Percentiles rank a stretch among this genome's conserved stretches.
Conservation (phyloP, 257 asterid genomes). For the Thymus mandschuricus region DNA sequence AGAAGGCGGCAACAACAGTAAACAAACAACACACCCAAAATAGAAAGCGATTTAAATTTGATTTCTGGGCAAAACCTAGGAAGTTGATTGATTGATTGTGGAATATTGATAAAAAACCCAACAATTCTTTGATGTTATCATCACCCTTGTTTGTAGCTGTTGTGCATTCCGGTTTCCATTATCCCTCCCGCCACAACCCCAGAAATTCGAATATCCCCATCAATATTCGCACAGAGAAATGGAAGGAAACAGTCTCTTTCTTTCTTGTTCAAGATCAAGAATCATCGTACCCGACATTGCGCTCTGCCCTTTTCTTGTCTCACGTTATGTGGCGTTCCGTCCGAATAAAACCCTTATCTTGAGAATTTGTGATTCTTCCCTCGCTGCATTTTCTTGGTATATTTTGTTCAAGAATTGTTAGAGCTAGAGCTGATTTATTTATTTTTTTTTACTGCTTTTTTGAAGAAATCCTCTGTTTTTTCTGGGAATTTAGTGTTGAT, state of each 20-base stretch:
- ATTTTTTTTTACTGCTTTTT: background rate
- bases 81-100: background rate
- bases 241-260: background rate
- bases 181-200: conserved; percentile 3
- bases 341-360: background rate
- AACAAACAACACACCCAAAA: background rate
- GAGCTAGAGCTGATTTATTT: too few relatives aligned
- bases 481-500: background rate
- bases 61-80: conserved; percentile 34
- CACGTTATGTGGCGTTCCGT: background rate
- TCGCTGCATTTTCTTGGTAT: background rate
- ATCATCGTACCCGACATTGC: background rate
- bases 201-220: conserved; percentile 31
- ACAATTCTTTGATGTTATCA: conserved; percentile 26
- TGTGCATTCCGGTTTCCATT: background rate
- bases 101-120: background rate
- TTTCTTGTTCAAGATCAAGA: background rate
- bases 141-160: conserved; percentile 21
- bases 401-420: conserved; percentile 6
- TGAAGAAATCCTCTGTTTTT: background rate
- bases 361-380: background rate
- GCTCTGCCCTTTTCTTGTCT: background rate
- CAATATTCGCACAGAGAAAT: conserved; percentile 5
- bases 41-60: background rate
- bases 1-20: background rate